A percentile compares a stretch with the other conserved stretches of the same genome.
phyloP scores from a whole-genome alignment of 441 rosid genomes.

The Populus trichocarpa region DNA sequence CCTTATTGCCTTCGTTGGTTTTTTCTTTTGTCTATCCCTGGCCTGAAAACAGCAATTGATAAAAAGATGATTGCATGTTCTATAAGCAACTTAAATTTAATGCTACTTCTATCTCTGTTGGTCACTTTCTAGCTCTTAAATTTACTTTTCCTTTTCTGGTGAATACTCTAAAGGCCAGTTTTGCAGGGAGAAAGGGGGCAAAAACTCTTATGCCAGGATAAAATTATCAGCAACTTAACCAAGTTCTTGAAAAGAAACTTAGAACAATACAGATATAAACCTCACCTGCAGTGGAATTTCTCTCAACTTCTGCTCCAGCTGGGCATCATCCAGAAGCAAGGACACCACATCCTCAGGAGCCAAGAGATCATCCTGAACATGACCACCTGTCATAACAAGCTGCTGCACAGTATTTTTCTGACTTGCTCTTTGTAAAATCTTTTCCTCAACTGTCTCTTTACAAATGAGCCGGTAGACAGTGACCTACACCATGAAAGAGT shows the following conservation, averaged over 20 bases:
- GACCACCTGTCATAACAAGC: conserved; percentile 99
- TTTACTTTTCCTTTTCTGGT: no score
- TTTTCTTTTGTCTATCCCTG: conserved; percentile 81
- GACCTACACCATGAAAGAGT: conserved; percentile 43
- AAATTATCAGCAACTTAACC: neutral
- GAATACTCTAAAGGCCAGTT: conserved; percentile 25
- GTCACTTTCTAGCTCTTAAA: neutral
- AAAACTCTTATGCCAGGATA: neutral
- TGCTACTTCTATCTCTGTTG: neutral
- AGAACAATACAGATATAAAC: neutral
- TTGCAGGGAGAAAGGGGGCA: neutral
- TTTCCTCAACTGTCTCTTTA: conserved; percentile 98
- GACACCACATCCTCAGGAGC: conserved; percentile 98
- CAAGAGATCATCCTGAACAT: conserved; percentile 96
- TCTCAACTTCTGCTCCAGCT: conserved; percentile 82
- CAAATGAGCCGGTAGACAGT: conserved; percentile 97
- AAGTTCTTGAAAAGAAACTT: neutral
- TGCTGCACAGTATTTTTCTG: conserved; percentile 98
- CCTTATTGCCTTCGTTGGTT: conserved; percentile 67
- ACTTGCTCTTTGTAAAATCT: conserved; percentile 95
- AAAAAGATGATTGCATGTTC: conserved; percentile 58
- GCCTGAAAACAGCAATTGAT: conserved; percentile 40
- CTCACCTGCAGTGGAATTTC: conserved; percentile 81
- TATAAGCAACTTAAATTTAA: conserved; percentile 83
- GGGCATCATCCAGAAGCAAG: conserved; percentile 92